Base-by-base conservation (phyloP, 192 early-diverging fungal genomes). In the Radiomyces spectabilis region DNA sequence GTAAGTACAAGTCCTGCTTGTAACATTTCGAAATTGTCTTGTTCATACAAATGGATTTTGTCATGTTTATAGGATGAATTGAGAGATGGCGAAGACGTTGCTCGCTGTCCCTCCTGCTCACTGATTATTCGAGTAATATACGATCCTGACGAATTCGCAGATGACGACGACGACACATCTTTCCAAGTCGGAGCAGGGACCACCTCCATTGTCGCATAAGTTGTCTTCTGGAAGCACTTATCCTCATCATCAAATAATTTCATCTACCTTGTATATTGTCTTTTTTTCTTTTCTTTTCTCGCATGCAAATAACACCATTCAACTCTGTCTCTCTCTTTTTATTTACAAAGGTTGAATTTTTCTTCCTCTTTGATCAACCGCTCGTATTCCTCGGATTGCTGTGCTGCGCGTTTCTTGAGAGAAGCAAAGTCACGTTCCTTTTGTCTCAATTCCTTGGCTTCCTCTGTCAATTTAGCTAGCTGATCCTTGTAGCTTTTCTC, bases 61-160 rank as follows among this genome's bases (percentile, higher is more conserved):
- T 40, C 25, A 21, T 24, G 21, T n/a, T 37, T 12, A 33, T 38
- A 80, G 81, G 85, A 87, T 41, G 82, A 92, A 19, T 63, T 98
- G 2, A 56, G 68, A 37, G 76, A 85, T 51, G 91, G 92, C 27
- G 93, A 94, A 46, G 88, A 89, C 42, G 82, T 95, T 47, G 95
- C 90, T 12, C 75, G 76, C 50, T 98, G 95, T 66, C 93, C 93
- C 5, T 87, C 84, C 50, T 98, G 95, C 72, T 95, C 93, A 13
- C 77, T 98, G 32, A 82, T 95, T 25, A 82, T 98, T 52, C 68
- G 83, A 51, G 87, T 98, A 22, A 86, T 98, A 27, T 98, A 89
- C 68, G 93, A 98, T 56, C 84, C 85, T 4, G 77, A 80, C 29
- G 78, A 80, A n/a, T 80, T 80, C 53, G 69, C 56, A 13, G 72